These are phyloP conservation scores for Termitomyces sp. DNA, from an alignment of 768 basidiomycete genomes.

Conservation along the genomic window DNA sequence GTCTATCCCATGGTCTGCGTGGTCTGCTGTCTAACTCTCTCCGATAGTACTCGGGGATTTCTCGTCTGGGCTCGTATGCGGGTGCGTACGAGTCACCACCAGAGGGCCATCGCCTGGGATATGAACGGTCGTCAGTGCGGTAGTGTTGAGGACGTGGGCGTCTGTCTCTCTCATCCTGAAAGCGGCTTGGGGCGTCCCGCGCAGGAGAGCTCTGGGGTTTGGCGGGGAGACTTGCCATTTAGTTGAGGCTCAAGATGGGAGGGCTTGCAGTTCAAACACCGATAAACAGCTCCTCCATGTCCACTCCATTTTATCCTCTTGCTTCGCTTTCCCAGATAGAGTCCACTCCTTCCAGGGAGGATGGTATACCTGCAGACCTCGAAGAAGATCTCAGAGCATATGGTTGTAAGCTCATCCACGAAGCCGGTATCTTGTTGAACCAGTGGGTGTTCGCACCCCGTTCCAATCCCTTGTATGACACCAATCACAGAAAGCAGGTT, in stretches of 20 bases:
- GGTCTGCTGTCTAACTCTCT: neutral
- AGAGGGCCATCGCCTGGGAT: constrained; percentile 16
- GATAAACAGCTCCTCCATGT: constrained; percentile 29
- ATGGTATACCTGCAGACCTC: constrained; percentile 76
- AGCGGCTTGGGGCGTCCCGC: constrained; percentile 15
- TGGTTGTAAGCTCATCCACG: constrained; percentile 93
- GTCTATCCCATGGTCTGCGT: constrained; percentile 18
- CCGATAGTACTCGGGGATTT: constrained; percentile 12
- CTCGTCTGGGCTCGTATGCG: constrained; percentile 24
- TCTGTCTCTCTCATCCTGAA: constrained; percentile 27
- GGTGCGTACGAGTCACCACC: constrained; percentile 30
- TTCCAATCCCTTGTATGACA: constrained; percentile 7
- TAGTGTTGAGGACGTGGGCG: constrained; percentile 22
- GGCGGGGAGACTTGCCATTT: constrained; percentile 39
- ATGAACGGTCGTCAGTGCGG: constrained; percentile 4
- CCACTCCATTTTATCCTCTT: constrained; percentile 67
- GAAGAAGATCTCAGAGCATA: constrained; percentile 89
- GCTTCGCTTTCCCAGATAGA: constrained; percentile 79
- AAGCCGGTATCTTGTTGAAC: constrained; percentile 87
- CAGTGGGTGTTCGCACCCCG: constrained; percentile 53
- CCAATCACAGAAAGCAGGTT: constrained; percentile 76
- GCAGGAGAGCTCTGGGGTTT: constrained; percentile 26
- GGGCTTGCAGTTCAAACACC: constrained; percentile 10
- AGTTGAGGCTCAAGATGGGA: constrained; percentile 1
- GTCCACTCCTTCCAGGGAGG: constrained; percentile 74